Evolutionary conservation across 345 rosid species (phyloP).

Genomic region (Raphanus raphanistrum): DNA sequence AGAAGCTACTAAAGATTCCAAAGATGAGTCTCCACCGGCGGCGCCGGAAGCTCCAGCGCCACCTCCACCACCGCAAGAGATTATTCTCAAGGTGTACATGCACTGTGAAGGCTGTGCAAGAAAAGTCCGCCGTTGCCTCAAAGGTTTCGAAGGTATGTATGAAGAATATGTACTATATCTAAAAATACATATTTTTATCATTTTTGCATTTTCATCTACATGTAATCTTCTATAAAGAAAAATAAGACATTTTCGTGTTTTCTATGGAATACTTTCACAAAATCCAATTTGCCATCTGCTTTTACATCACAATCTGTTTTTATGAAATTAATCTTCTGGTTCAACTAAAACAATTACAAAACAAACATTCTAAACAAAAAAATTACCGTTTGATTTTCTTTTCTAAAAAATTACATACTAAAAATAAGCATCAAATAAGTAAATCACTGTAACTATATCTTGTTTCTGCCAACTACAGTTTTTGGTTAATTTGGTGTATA

Average conservation of each 20-base stretch:
- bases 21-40: conserved; percentile 30
- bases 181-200: background rate
- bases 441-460: conserved; percentile 9
- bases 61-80: conserved; percentile 72
- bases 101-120: conserved; percentile 99
- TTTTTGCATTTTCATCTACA: background rate
- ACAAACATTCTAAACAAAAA: background rate
- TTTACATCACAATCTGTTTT: background rate
- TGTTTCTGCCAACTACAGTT: conserved; percentile 14
- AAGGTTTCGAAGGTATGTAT: conserved; percentile 69
- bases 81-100: conserved; percentile 82
- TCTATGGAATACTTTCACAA: background rate
- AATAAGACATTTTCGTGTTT: background rate
- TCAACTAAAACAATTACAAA: background rate
- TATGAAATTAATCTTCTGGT: background rate
- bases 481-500: conserved; percentile 10
- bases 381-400: background rate
- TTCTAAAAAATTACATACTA: background rate
- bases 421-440: background rate
- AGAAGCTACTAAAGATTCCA: conserved; percentile 42
- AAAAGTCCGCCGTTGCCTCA: conserved; percentile 80
- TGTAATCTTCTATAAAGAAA: background rate
- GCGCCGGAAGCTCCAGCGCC: conserved; percentile 42
- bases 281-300: background rate
- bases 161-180: background rate